Evolutionary conservation across 768 basidiomycete genomes (phyloP).

Genomic region (Suillus tomentosus): DNA sequence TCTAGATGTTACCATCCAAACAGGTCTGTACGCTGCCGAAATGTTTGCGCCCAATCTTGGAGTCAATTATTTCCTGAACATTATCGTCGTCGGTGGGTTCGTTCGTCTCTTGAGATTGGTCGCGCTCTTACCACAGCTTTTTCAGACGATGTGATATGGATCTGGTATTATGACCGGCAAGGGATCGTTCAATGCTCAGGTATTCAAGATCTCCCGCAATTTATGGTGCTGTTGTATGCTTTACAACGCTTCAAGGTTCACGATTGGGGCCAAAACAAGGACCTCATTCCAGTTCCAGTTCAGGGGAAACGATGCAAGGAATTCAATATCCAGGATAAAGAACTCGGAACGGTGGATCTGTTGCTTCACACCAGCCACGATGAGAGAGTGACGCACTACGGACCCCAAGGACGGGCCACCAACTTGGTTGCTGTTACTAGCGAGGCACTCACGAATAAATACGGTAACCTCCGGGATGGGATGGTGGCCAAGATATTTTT

Average conservation of each 20-base stretch:
- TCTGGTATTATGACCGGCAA: constrained; percentile 2
- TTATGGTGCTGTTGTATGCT: neutral
- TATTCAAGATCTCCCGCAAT: neutral
- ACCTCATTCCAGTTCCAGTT: neutral
- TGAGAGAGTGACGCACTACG: neutral
- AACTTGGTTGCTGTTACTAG: neutral
- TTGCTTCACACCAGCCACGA: neutral
- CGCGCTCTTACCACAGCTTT: neutral
- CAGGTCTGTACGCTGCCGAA: neutral
- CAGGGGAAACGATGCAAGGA: neutral
- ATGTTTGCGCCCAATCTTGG: neutral
- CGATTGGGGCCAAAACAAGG: neutral
- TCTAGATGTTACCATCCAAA: neutral
- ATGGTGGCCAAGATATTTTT: neutral
- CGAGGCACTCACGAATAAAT: neutral
- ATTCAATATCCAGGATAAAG: neutral
- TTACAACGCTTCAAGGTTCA: neutral
- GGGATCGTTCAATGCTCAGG: neutral
- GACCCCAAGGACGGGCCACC: neutral
- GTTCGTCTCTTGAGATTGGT: neutral
- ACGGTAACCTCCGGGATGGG: neutral
- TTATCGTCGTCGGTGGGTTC: neutral
- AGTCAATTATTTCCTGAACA: neutral
- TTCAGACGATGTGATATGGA: constrained; percentile 5
- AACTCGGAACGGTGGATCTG: neutral